phyloP scores from a whole-genome alignment of 176 grass and related monocot species.

The Hordeum vulgare region DNA sequence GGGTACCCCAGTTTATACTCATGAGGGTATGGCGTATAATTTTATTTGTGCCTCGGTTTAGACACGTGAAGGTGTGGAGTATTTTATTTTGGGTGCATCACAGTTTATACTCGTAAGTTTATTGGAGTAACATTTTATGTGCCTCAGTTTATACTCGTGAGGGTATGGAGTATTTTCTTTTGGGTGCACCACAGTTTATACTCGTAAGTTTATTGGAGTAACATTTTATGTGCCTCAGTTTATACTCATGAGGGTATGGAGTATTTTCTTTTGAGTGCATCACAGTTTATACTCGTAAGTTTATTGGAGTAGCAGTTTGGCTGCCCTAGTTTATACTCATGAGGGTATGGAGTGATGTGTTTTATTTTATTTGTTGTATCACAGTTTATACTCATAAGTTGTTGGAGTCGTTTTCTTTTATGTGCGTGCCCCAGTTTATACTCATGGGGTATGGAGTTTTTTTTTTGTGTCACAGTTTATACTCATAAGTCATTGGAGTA shows the following conservation, averaged over 20 bases:
- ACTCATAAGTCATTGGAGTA: no score
- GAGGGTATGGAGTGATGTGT: no score
- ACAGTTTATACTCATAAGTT: background rate
- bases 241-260: background rate
- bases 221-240: background rate
- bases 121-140: background rate
- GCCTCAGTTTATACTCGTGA: background rate
- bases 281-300: no score
- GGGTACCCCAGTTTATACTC: background rate
- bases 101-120: background rate
- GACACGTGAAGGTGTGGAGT: no score
- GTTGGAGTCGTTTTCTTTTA: background rate
- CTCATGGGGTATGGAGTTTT: background rate
- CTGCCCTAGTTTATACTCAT: no score
- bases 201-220: no score
- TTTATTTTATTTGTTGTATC: no score
- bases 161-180: background rate
- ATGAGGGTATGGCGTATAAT: no score
- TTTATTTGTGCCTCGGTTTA: no score
- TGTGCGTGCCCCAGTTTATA: background rate
- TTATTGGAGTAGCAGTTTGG: no score
- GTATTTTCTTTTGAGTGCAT: background rate
- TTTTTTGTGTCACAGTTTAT: background rate
- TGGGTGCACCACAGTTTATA: no score
- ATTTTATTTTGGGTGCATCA: no score